Evolutionary conservation across 352 stramenopile species (phyloP).

Genomic region (Discostella stelligera): DNA sequence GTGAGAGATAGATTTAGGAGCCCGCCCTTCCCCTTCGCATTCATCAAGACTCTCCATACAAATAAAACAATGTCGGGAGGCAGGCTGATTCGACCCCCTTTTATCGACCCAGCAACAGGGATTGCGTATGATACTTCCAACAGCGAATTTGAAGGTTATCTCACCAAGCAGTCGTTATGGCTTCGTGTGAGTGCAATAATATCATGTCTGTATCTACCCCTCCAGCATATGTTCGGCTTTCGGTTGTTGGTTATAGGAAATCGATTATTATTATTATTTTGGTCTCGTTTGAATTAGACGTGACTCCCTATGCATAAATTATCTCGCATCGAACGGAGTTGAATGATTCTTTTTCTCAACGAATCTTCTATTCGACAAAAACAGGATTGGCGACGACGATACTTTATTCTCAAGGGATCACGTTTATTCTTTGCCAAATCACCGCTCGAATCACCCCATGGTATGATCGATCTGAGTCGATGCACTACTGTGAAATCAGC

Average conservation of each 20-base stretch:
- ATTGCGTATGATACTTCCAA: slow-evolving; percentile 84
- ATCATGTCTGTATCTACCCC: background rate
- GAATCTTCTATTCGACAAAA: background rate
- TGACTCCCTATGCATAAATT: background rate
- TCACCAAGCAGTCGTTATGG: slow-evolving; percentile 87
- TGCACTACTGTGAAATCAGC: slow-evolving; percentile 89
- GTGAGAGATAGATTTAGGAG: no score
- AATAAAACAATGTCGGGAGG: slow-evolving; percentile 6
- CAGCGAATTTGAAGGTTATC: slow-evolving; percentile 84
- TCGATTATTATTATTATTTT: background rate
- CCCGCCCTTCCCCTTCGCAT: no score
- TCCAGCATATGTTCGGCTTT: background rate
- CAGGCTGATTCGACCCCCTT: slow-evolving; percentile 58
- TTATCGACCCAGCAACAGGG: slow-evolving; percentile 73
- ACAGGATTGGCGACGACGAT: slow-evolving; percentile 85
- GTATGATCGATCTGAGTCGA: slow-evolving; percentile 86
- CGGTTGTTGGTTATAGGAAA: background rate
- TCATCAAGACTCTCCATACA: background rate
- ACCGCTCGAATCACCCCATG: slow-evolving; percentile 68
- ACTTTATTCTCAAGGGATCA: slow-evolving; percentile 87
- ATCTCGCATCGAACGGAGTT: background rate
- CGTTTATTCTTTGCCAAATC: slow-evolving; percentile 83
- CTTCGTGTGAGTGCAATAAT: slow-evolving; percentile 71
- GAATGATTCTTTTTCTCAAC: background rate
- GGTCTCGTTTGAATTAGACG: no score